Evolutionary conservation across 2,329 filamentous ascomycete species (phyloP).

Genomic region (Fusarium piperis): DNA sequence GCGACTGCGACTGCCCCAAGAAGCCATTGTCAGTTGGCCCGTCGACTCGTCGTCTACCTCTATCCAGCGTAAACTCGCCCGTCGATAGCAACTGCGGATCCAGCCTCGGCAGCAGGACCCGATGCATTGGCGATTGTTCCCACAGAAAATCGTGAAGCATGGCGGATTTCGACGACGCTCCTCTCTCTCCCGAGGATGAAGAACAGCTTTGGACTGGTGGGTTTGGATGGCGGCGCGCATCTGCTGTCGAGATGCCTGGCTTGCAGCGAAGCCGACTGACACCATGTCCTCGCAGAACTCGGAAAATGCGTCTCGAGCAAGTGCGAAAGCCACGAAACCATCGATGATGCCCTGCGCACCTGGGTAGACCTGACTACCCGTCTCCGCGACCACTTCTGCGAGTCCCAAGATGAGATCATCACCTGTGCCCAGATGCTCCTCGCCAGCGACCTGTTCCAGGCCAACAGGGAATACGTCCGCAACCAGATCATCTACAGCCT

Average conservation of each 20-base stretch:
- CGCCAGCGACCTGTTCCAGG: constrained; percentile 76
- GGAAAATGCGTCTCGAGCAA: constrained; percentile 56
- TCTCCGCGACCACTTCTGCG: constrained; percentile 79
- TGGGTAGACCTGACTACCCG: constrained; percentile 83
- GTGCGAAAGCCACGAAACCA: constrained; percentile 64
- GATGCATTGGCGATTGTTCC: constrained; percentile 48
- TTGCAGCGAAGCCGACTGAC: constrained; percentile 19
- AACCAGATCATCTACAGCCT: constrained; percentile 93
- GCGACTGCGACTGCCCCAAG: not conserved
- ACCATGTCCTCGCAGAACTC: constrained; percentile 53
- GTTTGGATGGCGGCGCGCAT: constrained; percentile 23
- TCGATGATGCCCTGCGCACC: constrained; percentile 86
- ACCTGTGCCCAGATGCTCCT: constrained; percentile 83
- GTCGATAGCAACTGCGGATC: constrained; percentile 2
- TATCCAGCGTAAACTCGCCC: constrained; percentile 14
- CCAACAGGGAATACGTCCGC: constrained; percentile 86
- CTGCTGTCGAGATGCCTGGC: constrained; percentile 2
- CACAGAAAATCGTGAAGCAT: constrained; percentile 52
- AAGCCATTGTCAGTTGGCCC: constrained; percentile 33
- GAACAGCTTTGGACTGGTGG: constrained; percentile 90
- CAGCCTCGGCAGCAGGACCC: constrained; percentile 38
- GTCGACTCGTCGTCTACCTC: constrained; percentile 24
- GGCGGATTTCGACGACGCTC: constrained; percentile 70
- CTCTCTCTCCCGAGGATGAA: constrained; percentile 77
- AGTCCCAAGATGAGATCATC: constrained; percentile 81